Base-by-base conservation (phyloP, 805 yeast species). In the Candida alai region DNA sequence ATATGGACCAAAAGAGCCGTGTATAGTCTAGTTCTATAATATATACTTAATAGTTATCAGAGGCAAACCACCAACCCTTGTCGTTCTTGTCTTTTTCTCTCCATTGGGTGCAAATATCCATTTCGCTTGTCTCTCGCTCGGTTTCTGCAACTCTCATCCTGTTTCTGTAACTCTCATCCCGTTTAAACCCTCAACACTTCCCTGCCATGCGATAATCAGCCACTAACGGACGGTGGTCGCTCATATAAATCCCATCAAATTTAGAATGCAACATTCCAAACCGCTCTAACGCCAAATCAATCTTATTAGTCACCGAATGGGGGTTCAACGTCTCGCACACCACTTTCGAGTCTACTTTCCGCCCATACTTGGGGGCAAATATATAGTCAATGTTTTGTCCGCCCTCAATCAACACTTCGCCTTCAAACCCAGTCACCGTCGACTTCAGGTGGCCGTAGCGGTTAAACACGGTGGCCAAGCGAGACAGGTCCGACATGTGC, bases 171-270 rank as follows among this genome's bases (percentile, higher is more conserved):
- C n/a, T n/a, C n/a, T n/a, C n/a, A n/a, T n/a, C n/a, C n/a, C n/a
- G n/a, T 23, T 4, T 27, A 27, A 10, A 14, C 30, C 19, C n/a
- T 28, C 15, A 29, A 13, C 32, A 29, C 32, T 29, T 29, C 22
- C 24, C 13, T 6, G 16, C 8, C 22, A 28, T 29, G 9, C 27
- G 20, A 20, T 44, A 57, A 30, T 60, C 64, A 3, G 54, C 63
- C 24, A 60, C 56, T 28, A 60, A 32, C 4, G 66, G 66, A 19
- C 66, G 47, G 41, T 60, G 66, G 39, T 60, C 64, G 39, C 65
- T 59, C 53, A 60, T 52, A 40, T 59, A 60, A 1, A 36, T 36
- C 4, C 61, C 61, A 24, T 53, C 48, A 34, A 42, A 60, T 41
- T 58, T 58, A 11, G 65, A 58, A 35, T 60, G 65, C 18, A 60